phyloP scores from a whole-genome alignment of 2,329 filamentous ascomycete species.

The Moelleriella libera region DNA sequence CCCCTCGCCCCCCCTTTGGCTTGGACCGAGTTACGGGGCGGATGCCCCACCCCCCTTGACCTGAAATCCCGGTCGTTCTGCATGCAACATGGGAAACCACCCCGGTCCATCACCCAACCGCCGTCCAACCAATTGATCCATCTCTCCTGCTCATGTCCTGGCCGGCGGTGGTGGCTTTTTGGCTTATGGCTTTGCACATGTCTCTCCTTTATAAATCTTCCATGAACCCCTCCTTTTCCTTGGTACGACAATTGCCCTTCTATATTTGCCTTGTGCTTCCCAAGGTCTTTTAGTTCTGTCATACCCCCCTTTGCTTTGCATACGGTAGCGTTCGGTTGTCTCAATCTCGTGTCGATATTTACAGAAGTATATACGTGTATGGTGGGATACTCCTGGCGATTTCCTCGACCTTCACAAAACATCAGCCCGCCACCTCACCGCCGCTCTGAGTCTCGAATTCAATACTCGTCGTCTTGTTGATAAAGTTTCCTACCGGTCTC shows the following conservation, averaged over 20 bases:
- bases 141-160: neutral
- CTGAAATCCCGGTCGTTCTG: neutral
- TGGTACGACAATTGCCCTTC: neutral
- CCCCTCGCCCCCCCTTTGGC: neutral
- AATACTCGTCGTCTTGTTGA: too few relatives aligned
- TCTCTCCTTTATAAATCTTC: neutral
- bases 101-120: neutral
- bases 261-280: neutral
- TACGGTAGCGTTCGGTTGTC: neutral
- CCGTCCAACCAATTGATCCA: neutral
- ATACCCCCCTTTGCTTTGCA: neutral
- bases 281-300: too few relatives aligned
- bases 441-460: too few relatives aligned
- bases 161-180: neutral
- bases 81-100: neutral
- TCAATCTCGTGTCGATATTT: neutral
- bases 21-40: too few relatives aligned
- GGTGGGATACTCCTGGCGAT: slow-evolving; percentile 2
- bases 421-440: neutral
- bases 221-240: neutral
- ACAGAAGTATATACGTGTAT: neutral
- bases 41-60: too few relatives aligned
- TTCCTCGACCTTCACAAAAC: neutral
- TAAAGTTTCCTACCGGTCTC: too few relatives aligned
- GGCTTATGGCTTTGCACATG: neutral